These are phyloP conservation scores for Cubamyces sp. DNA, from an alignment of 768 basidiomycete species.

Conservation along the genomic window DNA sequence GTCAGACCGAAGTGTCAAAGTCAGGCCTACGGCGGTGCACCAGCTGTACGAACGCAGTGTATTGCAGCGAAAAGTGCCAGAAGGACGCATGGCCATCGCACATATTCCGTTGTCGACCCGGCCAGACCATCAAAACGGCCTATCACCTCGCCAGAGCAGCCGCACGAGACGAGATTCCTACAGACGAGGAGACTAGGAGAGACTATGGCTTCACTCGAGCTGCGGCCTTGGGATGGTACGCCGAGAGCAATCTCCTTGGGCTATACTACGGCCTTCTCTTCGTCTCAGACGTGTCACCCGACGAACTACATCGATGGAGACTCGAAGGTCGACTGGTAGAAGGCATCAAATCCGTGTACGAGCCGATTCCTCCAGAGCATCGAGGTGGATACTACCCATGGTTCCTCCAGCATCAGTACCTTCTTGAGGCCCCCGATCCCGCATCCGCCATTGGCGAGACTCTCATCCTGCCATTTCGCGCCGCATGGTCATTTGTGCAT, in stretches of 20 bases:
- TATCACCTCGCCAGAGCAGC: constrained; percentile 39
- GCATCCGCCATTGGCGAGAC: neutral
- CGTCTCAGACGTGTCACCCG: constrained; percentile 26
- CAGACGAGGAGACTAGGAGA: constrained; percentile 36
- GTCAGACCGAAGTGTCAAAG: too few relatives aligned
- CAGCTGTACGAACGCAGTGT: constrained; percentile 31
- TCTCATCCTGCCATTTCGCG: neutral
- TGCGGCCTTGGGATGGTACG: constrained; percentile 16
- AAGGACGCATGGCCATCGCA: constrained; percentile 36
- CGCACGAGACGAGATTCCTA: constrained; percentile 33
- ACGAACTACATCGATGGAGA: constrained; percentile 39
- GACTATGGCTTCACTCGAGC: constrained; percentile 43
- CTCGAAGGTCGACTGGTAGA: constrained; percentile 37
- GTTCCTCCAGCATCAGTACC: constrained; percentile 41
- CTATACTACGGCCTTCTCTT: constrained; percentile 38
- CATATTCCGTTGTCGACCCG: constrained; percentile 39
- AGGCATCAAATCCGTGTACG: constrained; percentile 38
- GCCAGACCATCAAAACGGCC: constrained; percentile 35
- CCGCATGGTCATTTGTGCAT: neutral
- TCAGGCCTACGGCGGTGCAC: neutral
- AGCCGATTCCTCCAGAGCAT: constrained; percentile 28
- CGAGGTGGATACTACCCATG: constrained; percentile 41
- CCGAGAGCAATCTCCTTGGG: constrained; percentile 33
- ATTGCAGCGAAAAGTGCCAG: constrained; percentile 41
- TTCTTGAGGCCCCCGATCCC: constrained; percentile 29